Base-by-base conservation (phyloP, 2,329 filamentous ascomycete genomes). In the Aspergillus thermomutatus region DNA sequence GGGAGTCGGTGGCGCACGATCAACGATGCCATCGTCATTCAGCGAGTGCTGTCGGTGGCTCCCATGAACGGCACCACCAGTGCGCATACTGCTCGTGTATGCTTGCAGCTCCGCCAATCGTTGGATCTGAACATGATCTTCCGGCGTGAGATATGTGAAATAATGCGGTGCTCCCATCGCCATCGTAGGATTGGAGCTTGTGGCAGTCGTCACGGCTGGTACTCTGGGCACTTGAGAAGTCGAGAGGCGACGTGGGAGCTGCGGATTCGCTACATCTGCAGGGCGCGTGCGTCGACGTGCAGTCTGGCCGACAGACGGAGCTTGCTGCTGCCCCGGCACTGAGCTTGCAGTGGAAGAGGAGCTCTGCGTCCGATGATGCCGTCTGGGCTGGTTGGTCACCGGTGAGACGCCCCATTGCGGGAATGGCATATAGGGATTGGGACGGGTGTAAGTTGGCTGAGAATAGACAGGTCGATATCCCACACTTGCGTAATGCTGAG, bases 301-400 rank as follows among this genome's bases (percentile, higher is more conserved):
- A 49, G 49, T 48, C 37, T 60, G 59, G 27, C 45, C 21, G 19
- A 9, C 48, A 2, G 53, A 21, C 17, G 51, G 47, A 21, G 49
- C n/a, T 23, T 53, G 54, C 25, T 55, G 56, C 17, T 48, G 51
- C 17, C 47, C 49, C 25, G 34, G 23, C 23, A 50, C 19, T 19
- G 53, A 19, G n/a, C 40, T 41, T 28, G 27, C 28, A 45, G 53
- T 27, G 43, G 54, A 54, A 23, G 52, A 40, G 14, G 56, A 27
- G 41, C 51, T 57, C 17, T 52, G 60, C 17, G 48, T 56, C 10
- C 55, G 59, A 21, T 54, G 41, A 23, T 57, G 58, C 27, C 56
- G 49, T 31, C 60, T 59, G 23, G 61, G 57, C 7, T 64, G 60
- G 40, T 31, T 45, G 17, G 46, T 48, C 11, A 25, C 46, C 2